Percentiles rank a stretch among this genome's conserved stretches.
Evolutionary conservation across 352 stramenopile genomes (phyloP).

Genomic region (Phytophthora palmivora): DNA sequence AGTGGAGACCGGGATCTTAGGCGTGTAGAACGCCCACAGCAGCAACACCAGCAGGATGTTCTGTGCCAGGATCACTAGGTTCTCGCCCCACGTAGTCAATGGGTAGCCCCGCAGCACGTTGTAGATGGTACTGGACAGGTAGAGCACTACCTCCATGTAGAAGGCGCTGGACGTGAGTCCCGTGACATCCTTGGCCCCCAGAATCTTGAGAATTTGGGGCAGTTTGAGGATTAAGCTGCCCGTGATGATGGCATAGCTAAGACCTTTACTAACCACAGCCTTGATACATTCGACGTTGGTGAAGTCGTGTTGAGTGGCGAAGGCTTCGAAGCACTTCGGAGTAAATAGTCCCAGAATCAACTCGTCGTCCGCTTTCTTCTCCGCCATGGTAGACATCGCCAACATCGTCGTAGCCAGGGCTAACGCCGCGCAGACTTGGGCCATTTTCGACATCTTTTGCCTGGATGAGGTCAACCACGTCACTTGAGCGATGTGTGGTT

Average conservation of each 20-base stretch:
- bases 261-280: slow-evolving; percentile 79
- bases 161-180: slow-evolving; percentile 86
- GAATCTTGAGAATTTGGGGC: slow-evolving; percentile 91
- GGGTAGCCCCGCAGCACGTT: slow-evolving; percentile 87
- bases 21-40: slow-evolving; percentile 74
- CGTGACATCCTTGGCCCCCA: slow-evolving; percentile 80
- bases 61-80: slow-evolving; percentile 85
- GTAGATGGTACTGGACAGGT: slow-evolving; percentile 84
- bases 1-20: slow-evolving; percentile 58
- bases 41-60: slow-evolving; percentile 87
- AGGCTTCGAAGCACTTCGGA: slow-evolving; percentile 80
- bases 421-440: slow-evolving; percentile 16
- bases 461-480: neutral
- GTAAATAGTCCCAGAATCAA: slow-evolving; percentile 79
- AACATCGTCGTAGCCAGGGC: slow-evolving; percentile 26
- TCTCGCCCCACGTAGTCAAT: slow-evolving; percentile 88
- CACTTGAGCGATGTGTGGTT: neutral
- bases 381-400: slow-evolving; percentile 2
- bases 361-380: slow-evolving; percentile 42
- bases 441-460: slow-evolving; percentile 24
- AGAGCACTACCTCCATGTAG: slow-evolving; percentile 90
- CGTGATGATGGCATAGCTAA: slow-evolving; percentile 90
- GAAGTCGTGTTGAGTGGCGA: slow-evolving; percentile 85
- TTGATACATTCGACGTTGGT: slow-evolving; percentile 86
- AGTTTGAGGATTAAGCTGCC: slow-evolving; percentile 89